These are phyloP conservation scores for Paramecium bursaria DNA, from an alignment of 73 alveolate species.

Conservation along the genomic window DNA sequence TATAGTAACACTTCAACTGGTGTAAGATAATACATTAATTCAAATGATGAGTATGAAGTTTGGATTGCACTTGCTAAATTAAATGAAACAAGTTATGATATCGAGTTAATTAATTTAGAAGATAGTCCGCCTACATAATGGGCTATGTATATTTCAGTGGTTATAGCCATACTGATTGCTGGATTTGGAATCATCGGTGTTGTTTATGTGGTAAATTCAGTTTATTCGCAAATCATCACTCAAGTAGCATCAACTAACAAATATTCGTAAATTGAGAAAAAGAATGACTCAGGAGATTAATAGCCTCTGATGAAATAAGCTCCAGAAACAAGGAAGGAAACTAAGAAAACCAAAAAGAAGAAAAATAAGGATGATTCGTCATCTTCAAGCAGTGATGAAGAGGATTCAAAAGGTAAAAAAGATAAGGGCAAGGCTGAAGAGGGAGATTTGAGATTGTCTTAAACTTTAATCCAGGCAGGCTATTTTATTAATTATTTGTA, in stretches of 20 bases:
- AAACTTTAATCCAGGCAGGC: constrained; percentile 15
- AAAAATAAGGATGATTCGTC: too few relatives aligned
- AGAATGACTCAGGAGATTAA: constrained; percentile 20
- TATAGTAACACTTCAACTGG: constrained; percentile 14
- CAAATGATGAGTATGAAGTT: constrained; percentile 58
- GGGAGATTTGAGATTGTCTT: too few relatives aligned
- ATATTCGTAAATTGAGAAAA: constrained; percentile 38
- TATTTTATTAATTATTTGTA: constrained; percentile 46
- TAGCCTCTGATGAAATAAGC: constrained; percentile 40
- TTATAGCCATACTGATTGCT: constrained; percentile 34
- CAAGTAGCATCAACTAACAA: constrained; percentile 42
- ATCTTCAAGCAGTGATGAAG: too few relatives aligned
- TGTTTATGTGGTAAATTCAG: constrained; percentile 42
- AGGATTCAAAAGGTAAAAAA: constrained; percentile 5
- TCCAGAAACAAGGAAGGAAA: background rate
- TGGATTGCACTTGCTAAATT: constrained; percentile 45
- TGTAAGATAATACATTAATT: constrained; percentile 27
- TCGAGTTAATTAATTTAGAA: constrained; percentile 23
- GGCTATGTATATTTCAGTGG: constrained; percentile 27
- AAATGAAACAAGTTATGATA: constrained; percentile 44
- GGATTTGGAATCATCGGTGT: constrained; percentile 18
- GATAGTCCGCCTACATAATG: constrained; percentile 44
- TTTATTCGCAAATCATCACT: constrained; percentile 19
- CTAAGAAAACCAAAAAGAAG: background rate
- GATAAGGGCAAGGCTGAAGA: background rate